Percentiles rank a stretch among this genome's conserved stretches.
These are phyloP conservation scores for Kokia cookei DNA, from an alignment of 441 rosid species.

Conservation along the genomic window DNA sequence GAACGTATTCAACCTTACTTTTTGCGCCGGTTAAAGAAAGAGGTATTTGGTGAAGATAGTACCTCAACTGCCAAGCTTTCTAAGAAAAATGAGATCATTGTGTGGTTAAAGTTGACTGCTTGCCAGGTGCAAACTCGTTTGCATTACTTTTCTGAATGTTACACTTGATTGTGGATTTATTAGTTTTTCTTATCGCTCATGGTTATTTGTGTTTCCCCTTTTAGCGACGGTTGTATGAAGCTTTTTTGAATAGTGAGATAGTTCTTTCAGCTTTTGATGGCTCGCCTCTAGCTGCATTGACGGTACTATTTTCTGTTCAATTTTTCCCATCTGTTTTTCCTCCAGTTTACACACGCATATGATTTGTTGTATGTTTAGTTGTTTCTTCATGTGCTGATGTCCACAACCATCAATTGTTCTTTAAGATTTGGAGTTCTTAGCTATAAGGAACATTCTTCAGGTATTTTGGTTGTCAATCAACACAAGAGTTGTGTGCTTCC, in stretches of 20 bases:
- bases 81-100: conserved; percentile 82
- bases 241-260: conserved; percentile 80
- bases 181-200: not conserved
- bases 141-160: not conserved
- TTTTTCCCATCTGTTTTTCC: not conserved
- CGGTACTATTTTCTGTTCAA: conserved; percentile 40
- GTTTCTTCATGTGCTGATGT: not conserved
- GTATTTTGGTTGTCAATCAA: not conserved
- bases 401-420: not conserved
- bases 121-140: conserved; percentile 59
- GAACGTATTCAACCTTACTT: conserved; percentile 88
- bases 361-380: not conserved
- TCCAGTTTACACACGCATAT: not conserved
- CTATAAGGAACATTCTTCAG: not conserved
- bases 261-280: conserved; percentile 95
- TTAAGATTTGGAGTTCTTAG: not conserved
- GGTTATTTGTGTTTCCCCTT: conserved; percentile 15
- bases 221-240: conserved; percentile 85
- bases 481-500: not conserved
- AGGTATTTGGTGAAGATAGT: conserved; percentile 66
- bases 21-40: conserved; percentile 85
- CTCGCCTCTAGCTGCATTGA: conserved; percentile 94
- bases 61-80: conserved; percentile 59
- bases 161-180: conserved; percentile 10
- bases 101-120: conserved; percentile 79